phyloP scores from a whole-genome alignment of 176 grass and related monocot species.

The Otatea glauca region DNA sequence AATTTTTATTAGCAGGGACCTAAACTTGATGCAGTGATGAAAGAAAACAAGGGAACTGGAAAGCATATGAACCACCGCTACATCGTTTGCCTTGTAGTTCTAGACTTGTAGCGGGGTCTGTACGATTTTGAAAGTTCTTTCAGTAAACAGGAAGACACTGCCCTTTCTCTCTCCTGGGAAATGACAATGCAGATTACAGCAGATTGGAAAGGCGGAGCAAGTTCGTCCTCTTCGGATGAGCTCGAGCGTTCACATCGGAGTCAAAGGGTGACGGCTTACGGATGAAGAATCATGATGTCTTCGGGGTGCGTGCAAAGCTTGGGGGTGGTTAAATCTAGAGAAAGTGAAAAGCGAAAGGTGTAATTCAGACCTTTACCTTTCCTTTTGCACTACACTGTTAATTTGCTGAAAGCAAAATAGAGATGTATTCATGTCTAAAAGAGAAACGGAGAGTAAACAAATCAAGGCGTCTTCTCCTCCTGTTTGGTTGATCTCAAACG shows the following conservation, averaged over 20 bases:
- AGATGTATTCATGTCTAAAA: too few species aligned
- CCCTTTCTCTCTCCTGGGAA: background rate
- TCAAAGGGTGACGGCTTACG: constrained; percentile 34
- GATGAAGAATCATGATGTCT: constrained; percentile 20
- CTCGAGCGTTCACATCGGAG: background rate
- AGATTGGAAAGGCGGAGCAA: background rate
- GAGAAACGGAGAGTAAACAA: too few species aligned
- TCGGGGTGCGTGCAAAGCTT: constrained; percentile 34
- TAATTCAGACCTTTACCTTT: background rate
- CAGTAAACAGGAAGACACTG: background rate
- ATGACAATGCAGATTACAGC: background rate
- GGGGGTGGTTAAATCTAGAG: background rate
- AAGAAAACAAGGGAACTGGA: background rate
- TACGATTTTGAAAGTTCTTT: background rate
- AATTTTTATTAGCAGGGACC: too few species aligned
- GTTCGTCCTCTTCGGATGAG: constrained; percentile 10
- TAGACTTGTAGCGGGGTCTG: too few species aligned
- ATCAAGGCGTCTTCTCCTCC: too few species aligned
- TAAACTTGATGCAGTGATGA: background rate
- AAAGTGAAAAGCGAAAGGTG: constrained; percentile 11
- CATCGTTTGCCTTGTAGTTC: background rate
- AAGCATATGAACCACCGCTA: background rate
- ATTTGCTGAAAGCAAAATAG: background rate
- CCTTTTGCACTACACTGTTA: background rate
- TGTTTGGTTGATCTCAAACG: too few species aligned